These are phyloP conservation scores for Penicillium diatomitis DNA, from an alignment of 495 filamentous ascomycete species.

Conservation along the genomic window DNA sequence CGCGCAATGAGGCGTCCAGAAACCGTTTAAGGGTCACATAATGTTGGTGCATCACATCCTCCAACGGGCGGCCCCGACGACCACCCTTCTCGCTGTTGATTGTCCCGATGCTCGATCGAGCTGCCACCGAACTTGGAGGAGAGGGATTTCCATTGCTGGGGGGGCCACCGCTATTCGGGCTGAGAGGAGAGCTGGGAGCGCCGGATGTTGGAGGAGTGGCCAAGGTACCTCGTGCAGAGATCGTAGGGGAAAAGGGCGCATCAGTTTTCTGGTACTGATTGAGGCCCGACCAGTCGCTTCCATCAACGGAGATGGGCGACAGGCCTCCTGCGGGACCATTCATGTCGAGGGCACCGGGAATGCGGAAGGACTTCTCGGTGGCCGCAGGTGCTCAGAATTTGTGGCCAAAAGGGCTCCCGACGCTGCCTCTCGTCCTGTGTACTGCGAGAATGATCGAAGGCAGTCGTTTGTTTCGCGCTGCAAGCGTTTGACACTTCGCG, in stretches of 20 bases:
- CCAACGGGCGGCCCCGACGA: conserved; percentile 46
- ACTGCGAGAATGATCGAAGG: too few species aligned
- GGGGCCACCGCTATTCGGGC: conserved; percentile 38
- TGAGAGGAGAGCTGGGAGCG: conserved; percentile 43
- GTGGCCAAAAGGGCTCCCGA: too few species aligned
- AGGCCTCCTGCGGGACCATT: conserved; percentile 58
- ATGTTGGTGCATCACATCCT: conserved; percentile 69
- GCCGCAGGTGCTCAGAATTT: neutral
- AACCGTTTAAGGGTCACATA: conserved; percentile 73
- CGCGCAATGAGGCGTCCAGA: conserved; percentile 55
- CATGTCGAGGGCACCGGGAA: conserved; percentile 32
- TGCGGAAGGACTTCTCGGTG: neutral
- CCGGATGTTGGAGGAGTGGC: conserved; percentile 64
- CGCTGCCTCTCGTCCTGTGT: too few species aligned
- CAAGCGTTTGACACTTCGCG: neutral
- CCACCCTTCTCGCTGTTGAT: conserved; percentile 33
- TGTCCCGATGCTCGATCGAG: conserved; percentile 65
- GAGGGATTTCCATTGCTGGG: conserved; percentile 58
- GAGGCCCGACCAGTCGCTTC: conserved; percentile 82
- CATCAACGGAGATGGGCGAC: conserved; percentile 74
- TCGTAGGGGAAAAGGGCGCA: conserved; percentile 43
- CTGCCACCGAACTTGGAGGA: conserved; percentile 74
- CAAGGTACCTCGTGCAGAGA: conserved; percentile 51
- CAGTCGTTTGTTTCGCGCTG: too few species aligned
- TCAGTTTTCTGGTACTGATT: conserved; percentile 60